phyloP scores from a whole-genome alignment of 2,329 filamentous ascomycete genomes.

The Aspergillus quadrilineatus region DNA sequence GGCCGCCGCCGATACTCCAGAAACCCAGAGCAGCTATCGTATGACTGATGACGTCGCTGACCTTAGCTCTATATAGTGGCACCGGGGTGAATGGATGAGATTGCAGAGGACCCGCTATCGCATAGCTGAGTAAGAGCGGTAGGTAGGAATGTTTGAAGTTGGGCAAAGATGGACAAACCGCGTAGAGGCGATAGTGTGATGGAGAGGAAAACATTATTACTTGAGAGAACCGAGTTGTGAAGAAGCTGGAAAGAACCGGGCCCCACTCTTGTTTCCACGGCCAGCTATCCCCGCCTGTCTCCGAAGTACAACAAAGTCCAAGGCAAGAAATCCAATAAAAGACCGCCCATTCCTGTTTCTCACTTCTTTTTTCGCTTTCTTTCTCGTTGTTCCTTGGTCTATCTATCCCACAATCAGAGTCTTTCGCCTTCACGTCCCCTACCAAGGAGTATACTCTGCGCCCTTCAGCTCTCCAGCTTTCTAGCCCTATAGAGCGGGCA shows the following conservation, averaged over 20 bases:
- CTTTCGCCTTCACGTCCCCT: not conserved
- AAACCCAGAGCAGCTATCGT: not conserved
- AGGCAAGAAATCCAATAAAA: slow-evolving; percentile 17
- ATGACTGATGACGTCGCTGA: not conserved
- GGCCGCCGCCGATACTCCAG: not conserved
- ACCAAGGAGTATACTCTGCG: not conserved
- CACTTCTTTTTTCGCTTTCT: not conserved
- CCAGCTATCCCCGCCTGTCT: slow-evolving; percentile 30
- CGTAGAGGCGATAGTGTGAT: not conserved
- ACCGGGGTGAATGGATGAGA: not conserved
- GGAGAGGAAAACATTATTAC: slow-evolving; percentile 3
- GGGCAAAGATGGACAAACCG: not conserved
- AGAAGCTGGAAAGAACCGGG: not conserved
- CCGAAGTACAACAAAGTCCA: slow-evolving; percentile 22
- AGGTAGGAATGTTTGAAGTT: not conserved
- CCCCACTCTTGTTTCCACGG: slow-evolving; percentile 16
- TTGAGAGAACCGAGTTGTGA: slow-evolving; percentile 1
- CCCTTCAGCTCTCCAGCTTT: not conserved
- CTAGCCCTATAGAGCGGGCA: slow-evolving; percentile 1
- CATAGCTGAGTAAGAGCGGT: not conserved
- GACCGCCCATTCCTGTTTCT: slow-evolving; percentile 12
- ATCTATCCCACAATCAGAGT: not conserved
- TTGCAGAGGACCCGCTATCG: not conserved
- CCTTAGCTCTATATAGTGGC: not conserved
- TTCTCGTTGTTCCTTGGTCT: not conserved